Base-by-base conservation (phyloP, 129 eudicot species). In the Deinandra increscens region DNA sequence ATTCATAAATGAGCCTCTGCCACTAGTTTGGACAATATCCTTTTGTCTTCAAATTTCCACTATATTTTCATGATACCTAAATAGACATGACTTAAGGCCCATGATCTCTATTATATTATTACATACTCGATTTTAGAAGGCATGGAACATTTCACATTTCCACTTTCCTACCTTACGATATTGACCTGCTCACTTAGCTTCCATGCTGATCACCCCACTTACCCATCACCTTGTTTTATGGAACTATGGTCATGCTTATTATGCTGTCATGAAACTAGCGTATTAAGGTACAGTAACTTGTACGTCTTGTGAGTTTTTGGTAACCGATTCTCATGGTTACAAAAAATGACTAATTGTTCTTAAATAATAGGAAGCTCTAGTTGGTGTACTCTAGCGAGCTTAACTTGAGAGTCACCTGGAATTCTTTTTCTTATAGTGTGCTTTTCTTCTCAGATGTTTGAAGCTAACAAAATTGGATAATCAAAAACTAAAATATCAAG, bases 391-490 rank as follows among this genome's bases (percentile, higher is more conserved):
- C 64, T 36, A 36, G 7, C 5, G 39, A 36, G 39, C 39, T 59
- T 31, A 26, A 15, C 54, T 48, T 48, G 54, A 48, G 22, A 48
- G 54, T 48, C 54, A n/a, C 9, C 20, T 48, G 31, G 31, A 61
- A 15, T 61, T 61, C 29, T 39, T 63, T 63, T 36, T 36, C 39
- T 36, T 63, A 3, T 39, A 41, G 19, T 39, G 7, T 38, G 18
- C 17, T 41, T 63, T 63, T 63, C 51, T 15, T 63, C 69, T 63
- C 37, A 22, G 51, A 41, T 39, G 22, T 29, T 20, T 63, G 69
- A 39, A 39, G 18, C 43, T 38, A 23, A 65, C 4, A 19, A 65
- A 4, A 19, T 65, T 39, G n/a, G 31, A 11, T 34, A 33, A 64
- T 64, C 13, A 33, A 33, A 49, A 48, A 18, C 45, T 34, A 22